Conservation (phyloP, 768 basidiomycete genomes). For the Kwoniella bestiolae region DNA sequence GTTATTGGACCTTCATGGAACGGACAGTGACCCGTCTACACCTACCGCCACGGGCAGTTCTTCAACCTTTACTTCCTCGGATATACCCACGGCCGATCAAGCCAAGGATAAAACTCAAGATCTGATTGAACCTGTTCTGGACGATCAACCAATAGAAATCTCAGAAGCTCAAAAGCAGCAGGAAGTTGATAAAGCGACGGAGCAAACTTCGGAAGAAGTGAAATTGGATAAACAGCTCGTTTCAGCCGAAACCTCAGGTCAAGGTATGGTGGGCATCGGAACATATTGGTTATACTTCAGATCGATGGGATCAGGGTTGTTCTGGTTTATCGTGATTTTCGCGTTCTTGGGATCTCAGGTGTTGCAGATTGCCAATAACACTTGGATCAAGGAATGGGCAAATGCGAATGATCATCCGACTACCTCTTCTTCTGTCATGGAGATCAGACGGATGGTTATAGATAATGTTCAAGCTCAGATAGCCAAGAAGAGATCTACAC, state of each 20-base stretch:
- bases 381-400: slow-evolving; percentile 57
- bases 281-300: slow-evolving; percentile 52
- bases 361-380: slow-evolving; percentile 52
- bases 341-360: slow-evolving; percentile 50
- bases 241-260: slow-evolving; percentile 42
- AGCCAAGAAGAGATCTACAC: slow-evolving; percentile 30
- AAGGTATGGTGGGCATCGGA: slow-evolving; percentile 42
- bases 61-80: slow-evolving; percentile 16
- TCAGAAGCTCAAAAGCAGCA: slow-evolving; percentile 43
- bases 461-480: slow-evolving; percentile 6
- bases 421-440: neutral
- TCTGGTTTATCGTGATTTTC: slow-evolving; percentile 49
- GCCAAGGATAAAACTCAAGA: neutral
- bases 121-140: slow-evolving; percentile 43
- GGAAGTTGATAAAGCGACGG: slow-evolving; percentile 34
- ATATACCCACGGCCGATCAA: slow-evolving; percentile 16
- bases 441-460: neutral
- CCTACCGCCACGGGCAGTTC: slow-evolving; percentile 12
- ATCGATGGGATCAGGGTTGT: slow-evolving; percentile 41
- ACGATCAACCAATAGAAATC: slow-evolving; percentile 32
- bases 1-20: slow-evolving; percentile 35
- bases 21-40: slow-evolving; percentile 6
- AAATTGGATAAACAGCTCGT: slow-evolving; percentile 52
- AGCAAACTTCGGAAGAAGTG: slow-evolving; percentile 22
- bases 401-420: slow-evolving; percentile 31